Evolutionary conservation across 495 filamentous ascomycete species (phyloP).

Genomic region (Staphylotrichum longicolle): DNA sequence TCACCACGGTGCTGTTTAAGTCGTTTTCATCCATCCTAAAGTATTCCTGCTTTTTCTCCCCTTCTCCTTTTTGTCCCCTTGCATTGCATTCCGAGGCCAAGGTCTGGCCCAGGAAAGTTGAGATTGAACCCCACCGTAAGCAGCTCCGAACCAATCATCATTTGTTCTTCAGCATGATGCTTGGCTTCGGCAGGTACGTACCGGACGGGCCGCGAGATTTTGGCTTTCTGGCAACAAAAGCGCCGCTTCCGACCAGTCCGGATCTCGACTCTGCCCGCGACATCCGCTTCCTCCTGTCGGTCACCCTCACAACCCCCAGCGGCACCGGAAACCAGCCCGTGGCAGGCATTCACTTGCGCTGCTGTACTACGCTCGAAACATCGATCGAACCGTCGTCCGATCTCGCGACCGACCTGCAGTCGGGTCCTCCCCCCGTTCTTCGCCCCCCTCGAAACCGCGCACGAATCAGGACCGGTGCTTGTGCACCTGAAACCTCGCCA

Average conservation of each 20-base stretch:
- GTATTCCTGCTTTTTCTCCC: too few relatives aligned
- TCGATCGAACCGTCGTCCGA: background rate
- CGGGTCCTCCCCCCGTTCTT: background rate
- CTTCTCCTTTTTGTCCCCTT: too few relatives aligned
- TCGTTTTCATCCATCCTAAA: too few relatives aligned
- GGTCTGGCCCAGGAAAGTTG: too few relatives aligned
- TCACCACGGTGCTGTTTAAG: too few relatives aligned
- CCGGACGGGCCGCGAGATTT: background rate
- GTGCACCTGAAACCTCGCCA: slow-evolving; percentile 22
- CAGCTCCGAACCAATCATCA: background rate
- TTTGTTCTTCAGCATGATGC: background rate
- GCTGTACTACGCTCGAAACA: background rate
- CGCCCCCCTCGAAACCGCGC: background rate
- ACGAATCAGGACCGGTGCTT: slow-evolving; percentile 6
- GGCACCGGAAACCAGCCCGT: too few relatives aligned
- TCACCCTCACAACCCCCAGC: background rate
- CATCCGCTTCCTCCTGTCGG: background rate
- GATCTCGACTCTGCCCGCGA: slow-evolving; percentile 1
- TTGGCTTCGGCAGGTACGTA: slow-evolving; percentile 6
- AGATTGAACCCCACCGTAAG: slow-evolving; percentile 9
- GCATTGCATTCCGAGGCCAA: too few relatives aligned
- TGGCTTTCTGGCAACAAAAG: background rate
- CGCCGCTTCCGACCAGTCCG: slow-evolving; percentile 12
- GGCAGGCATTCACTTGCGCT: slow-evolving; percentile 26
- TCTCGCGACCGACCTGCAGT: background rate